Evolutionary conservation across 768 basidiomycete species (phyloP), one percentile per base, ranked within the genome.

Genomic region (Ramaria sp.): DNA sequence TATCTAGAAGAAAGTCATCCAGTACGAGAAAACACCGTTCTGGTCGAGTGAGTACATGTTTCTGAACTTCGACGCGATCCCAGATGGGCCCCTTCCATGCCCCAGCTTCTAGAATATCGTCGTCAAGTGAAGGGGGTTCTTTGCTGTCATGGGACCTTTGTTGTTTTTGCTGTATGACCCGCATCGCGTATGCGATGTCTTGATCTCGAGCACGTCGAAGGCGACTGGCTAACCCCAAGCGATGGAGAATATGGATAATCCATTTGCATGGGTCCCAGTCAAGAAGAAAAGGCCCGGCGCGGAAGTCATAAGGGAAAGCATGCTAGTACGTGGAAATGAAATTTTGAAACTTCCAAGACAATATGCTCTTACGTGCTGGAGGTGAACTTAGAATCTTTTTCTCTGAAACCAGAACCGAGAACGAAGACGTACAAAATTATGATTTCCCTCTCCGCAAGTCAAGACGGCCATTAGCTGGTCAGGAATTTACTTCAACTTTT

Each of bases 201-300:
- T 70, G 63, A 9, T 70, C 59, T 16, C 71, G 67, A 0, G 78
- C 82, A 16, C 73, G 70, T 3, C 79, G 73, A 15, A 85, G 67
- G 38, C 72, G 68, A 5, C 64, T 68, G 0, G 70, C 77, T 0
- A 81, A 64, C 0, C 79, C 77, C 7, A 80, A 48, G 5, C 59
- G 61, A 58, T 81, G 67, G 10, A 88, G 69, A 4, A 67, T 47
- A 20, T 77, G 62, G 39, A 88, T 88, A 41, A 81, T 74, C 86
- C 85, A 88, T 68, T 88, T 88, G 1, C 83, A 83, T 0, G 87
- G 85, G 65, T 90, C 86, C 85, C 85, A 90, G 59, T 83, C 84
- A 24, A 70, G 64, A 6, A 56, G 45, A 18, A 75, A 72, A 9
- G 79, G 82, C 0, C 80, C 84, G 18, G 85, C 83, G 24, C 85